Percentiles rank a stretch among this genome's conserved stretches.
phyloP scores from a whole-genome alignment of 2,329 filamentous ascomycete genomes.

The Colletotrichum orbiculare region DNA sequence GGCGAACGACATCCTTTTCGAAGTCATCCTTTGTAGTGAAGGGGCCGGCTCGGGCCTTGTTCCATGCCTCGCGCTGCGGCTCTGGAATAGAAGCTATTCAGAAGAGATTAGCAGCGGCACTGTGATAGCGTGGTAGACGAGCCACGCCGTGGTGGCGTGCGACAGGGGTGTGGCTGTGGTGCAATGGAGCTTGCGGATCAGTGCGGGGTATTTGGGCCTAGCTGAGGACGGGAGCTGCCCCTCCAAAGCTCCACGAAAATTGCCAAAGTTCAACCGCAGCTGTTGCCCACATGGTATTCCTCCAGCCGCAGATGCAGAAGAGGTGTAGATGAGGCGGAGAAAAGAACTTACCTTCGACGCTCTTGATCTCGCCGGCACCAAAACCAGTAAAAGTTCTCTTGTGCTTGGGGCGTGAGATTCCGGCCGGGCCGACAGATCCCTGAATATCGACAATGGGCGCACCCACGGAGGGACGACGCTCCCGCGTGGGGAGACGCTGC shows the following conservation, averaged over 20 bases:
- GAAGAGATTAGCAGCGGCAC: conserved; percentile 19
- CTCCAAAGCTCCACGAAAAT: conserved; percentile 32
- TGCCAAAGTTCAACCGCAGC: conserved; percentile 26
- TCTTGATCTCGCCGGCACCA: conserved; percentile 90
- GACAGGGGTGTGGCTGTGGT: conserved; percentile 24
- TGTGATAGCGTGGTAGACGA: conserved; percentile 2
- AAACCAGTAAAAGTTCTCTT: conserved; percentile 97
- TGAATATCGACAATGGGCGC: conserved; percentile 88
- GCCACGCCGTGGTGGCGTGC: conserved; percentile 16
- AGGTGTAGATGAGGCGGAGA: neutral
- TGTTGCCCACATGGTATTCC: conserved; percentile 9
- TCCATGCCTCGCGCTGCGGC: conserved; percentile 84
- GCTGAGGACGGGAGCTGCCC: conserved; percentile 38
- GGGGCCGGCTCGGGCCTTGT: conserved; percentile 69
- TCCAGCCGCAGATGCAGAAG: conserved; percentile 3
- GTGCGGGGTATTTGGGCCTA: conserved; percentile 41
- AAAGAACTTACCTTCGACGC: conserved; percentile 77
- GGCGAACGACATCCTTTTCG: conserved; percentile 85
- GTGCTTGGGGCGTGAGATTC: conserved; percentile 91
- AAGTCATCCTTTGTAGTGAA: conserved; percentile 88
- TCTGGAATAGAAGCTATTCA: conserved; percentile 81
- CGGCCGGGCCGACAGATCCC: conserved; percentile 86
- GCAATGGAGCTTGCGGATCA: conserved; percentile 39
- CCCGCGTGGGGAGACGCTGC: conserved; percentile 62
- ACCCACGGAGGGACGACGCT: conserved; percentile 84